phyloP scores from a whole-genome alignment of 2,329 filamentous ascomycete species.

The Epichloe coenophiala region DNA sequence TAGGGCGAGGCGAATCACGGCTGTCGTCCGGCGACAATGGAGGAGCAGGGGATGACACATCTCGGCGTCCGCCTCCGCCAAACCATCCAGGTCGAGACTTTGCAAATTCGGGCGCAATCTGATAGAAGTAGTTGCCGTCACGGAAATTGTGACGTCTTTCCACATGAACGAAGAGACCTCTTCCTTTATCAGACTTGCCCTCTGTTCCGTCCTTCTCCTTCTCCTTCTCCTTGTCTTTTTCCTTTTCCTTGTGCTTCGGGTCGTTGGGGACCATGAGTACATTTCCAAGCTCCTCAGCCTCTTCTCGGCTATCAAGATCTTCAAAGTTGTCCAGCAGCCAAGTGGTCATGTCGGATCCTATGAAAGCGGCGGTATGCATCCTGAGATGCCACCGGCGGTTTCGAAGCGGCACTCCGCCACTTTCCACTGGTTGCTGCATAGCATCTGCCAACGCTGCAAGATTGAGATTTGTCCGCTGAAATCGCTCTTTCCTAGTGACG shows the following conservation, averaged over 20 bases:
- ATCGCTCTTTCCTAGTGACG: conserved; percentile 67
- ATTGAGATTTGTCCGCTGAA: conserved; percentile 67
- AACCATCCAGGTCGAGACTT: conserved; percentile 53
- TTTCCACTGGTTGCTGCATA: conserved; percentile 71
- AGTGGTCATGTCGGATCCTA: conserved; percentile 90
- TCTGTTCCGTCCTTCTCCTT: conserved; percentile 10
- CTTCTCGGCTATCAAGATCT: conserved; percentile 77
- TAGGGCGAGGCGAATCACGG: conserved; percentile 39
- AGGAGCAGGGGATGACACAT: conserved; percentile 54
- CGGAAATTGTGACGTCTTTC: conserved; percentile 82
- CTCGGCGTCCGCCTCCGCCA: conserved; percentile 29
- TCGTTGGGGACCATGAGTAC: conserved; percentile 60
- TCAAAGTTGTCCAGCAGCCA: conserved; percentile 93
- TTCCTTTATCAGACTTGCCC: conserved; percentile 19
- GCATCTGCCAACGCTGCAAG: conserved; percentile 68
- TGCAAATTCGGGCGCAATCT: conserved; percentile 69
- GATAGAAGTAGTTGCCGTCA: conserved; percentile 96
- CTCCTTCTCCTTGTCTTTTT: conserved; percentile 18
- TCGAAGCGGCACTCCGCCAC: conserved; percentile 70
- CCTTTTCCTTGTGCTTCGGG: conserved; percentile 22
- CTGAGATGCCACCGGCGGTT: conserved; percentile 90
- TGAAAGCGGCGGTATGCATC: conserved; percentile 83
- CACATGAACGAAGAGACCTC: conserved; percentile 78
- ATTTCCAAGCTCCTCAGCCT: conserved; percentile 82
- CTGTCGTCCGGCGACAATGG: conserved; percentile 51